Base-by-base conservation (phyloP, 345 rosid species). In the Murraya paniculata region DNA sequence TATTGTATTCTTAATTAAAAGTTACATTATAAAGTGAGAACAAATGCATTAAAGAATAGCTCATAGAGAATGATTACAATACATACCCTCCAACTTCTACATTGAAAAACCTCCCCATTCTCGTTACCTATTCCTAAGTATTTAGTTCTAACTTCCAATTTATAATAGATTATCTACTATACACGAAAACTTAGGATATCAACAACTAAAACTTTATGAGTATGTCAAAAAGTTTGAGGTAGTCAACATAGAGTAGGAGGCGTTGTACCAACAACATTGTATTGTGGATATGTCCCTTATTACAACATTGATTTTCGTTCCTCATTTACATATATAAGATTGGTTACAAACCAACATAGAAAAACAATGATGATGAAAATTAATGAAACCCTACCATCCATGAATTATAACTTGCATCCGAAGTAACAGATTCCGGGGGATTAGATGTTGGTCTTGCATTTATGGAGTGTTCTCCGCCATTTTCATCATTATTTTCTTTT, bases 311-410 rank as follows among this genome's bases (percentile, higher is more conserved):
- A 53, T 14, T 53, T 53, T 5, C 18, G 57, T 1, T 53, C 22
- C 3, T 53, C 21, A 53, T 5, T 22, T 53, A 53, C 22, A 45
- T 53, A 53, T 7, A 45, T 55, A 55, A 31, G 6, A 70, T 30
- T 36, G 0, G 55, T 18, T 24, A n/a, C 28, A 9, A 27, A 16
- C 9, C 25, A 57, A 2, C 48, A 68, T 7, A 45, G 24, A 60
- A 16, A 70, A 39, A 68, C 16, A 28, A 53, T 53, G 57, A 18
- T 18, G 39, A 35, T 18, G 14, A 64, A 64, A 36, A 18, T 50
- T 8, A 35, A 35, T 61, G 75, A 71, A 24, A 77, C 18, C 79
- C 75, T 74, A 88, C 90, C 87, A 82, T 9, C 90, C 90, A 88
- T 33, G 87, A 79, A 38, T 39, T 79, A 35, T 88, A 79, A 80